Base-by-base conservation (phyloP, 2,329 filamentous ascomycete genomes). In the Diaporthe sp. region DNA sequence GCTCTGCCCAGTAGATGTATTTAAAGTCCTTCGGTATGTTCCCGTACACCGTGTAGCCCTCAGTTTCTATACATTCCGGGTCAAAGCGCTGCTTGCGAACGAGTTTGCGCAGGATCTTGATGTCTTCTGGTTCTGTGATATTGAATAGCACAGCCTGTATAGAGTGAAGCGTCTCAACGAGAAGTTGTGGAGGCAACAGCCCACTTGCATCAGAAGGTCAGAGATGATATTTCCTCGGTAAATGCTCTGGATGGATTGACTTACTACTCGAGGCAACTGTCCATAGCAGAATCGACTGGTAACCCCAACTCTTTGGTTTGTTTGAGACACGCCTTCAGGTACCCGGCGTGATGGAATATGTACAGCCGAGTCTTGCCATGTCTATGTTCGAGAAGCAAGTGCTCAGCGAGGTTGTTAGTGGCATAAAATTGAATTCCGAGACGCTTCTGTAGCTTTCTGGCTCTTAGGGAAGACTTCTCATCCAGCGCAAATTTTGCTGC, bases 1-100 rank as follows among this genome's bases (percentile, higher is more conserved):
- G 52, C 19, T 55, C 52, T 55, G 52, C 52, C 52, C 28, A 55
- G 52, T 55, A 55, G 52, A 55, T 9, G 28, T 55, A 55, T 55
- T 33, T 19, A 19, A 55, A 55, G 28, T 55, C 52, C 28, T 33
- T 55, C 2, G 52, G 28, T 6, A 55, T 28, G 28, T 17, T 55
- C 28, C 33, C 13, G 52, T 30, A 55, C 13, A 55, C 52, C 52
- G 33, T 55, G 52, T 55, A 55, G 12, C 52, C 52, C 52, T 55
- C 52, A 4, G 33, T 5, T 4, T 9, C 25, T 55, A 17, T 15
- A 55, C 52, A 55, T 17, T 55, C 52, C 7, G 52, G 28, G 28
- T 55, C 52, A 19, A 55, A 55, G 28, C 17, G 12, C 52, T 55
- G 52, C 28, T 13, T 33, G 25, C 52, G 28, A 28, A 55, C 17